These are phyloP conservation scores for Paraurostyla sp. DNA, from an alignment of 73 alveolate genomes.

Conservation along the genomic window DNA sequence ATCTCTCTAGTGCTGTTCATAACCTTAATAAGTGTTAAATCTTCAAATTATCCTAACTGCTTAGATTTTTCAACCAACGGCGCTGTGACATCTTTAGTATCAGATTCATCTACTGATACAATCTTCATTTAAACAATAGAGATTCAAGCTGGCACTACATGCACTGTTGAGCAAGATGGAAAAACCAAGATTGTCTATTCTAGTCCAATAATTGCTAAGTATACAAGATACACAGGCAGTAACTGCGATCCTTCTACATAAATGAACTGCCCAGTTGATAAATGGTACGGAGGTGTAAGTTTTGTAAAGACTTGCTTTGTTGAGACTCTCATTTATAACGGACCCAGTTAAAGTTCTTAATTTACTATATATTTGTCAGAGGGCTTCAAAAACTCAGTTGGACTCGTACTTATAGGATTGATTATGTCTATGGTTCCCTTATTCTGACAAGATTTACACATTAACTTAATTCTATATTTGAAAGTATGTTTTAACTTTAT, in stretches of 20 bases:
- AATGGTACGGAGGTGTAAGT: not conserved
- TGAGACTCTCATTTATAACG: conserved; percentile 3
- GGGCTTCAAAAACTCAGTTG: not conserved
- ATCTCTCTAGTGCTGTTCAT: not conserved
- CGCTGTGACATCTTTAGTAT: not conserved
- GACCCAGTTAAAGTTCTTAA: not conserved
- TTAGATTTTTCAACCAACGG: not conserved
- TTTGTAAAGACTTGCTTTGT: not conserved
- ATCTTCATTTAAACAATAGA: not conserved
- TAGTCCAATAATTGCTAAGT: not conserved
- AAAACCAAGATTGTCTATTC: not conserved
- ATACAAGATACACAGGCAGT: not conserved
- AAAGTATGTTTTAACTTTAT: no score
- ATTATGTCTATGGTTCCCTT: not conserved
- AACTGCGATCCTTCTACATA: not conserved
- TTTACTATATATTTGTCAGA: not conserved
- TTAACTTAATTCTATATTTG: not conserved
- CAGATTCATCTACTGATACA: not conserved
- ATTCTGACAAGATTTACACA: not conserved
- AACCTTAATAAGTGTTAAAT: not conserved
- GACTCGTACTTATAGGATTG: not conserved
- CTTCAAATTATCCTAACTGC: conserved; percentile 13
- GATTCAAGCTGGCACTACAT: not conserved
- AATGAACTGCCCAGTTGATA: not conserved
- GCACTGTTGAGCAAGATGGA: not conserved